Base-by-base conservation (phyloP, 495 filamentous ascomycete genomes). In the Talaromyces nanjingensis region DNA sequence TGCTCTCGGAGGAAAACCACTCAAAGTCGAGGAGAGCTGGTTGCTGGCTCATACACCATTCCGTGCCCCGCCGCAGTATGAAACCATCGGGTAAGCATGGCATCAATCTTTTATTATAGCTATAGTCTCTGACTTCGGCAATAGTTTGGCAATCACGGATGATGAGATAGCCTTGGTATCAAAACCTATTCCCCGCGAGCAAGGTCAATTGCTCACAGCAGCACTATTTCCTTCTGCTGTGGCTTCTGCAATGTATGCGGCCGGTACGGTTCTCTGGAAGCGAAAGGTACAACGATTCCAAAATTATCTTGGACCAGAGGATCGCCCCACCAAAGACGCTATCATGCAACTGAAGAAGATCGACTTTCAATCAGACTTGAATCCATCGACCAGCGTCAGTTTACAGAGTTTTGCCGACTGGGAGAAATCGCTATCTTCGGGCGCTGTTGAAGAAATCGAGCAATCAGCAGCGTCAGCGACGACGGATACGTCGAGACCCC, bases 41-140 rank as follows among this genome's bases (percentile, higher is more conserved):
- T 74, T 90, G 9, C 81, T 88, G 53, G 73, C 85, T 52, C 75
- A 79, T 47, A 87, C 86, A 67, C 87, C 87, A 22, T 70, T 75
- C 64, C 76, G 80, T 45, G 81, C 87, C 6, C 84, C 88, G 16
- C 82, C 78, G 53, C 80, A 83, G 61, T 89, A 86, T 68, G 77
- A 82, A 67, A 79, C 81, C 31, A 80, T 78, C 24, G 88, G 88
- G 81, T 87, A 78, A 66, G 78, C 16, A 18, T 29, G 6, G 4
- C 11, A 22, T n/a, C 59, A 29, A 12, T 29, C 37, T 25, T 49
- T 20, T n/a, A n/a, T 52, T 45, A 9, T n/a, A 54, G 29, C 20
- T n/a, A 16, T n/a, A 16, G 18, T 8, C 24, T 25, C 5, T 20
- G 11, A 8, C 37, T 11, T 25, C 14, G 56, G 71, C 69, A 24